phyloP scores from a whole-genome alignment of 306 rosid species.

The Ormosia semicastrata region DNA sequence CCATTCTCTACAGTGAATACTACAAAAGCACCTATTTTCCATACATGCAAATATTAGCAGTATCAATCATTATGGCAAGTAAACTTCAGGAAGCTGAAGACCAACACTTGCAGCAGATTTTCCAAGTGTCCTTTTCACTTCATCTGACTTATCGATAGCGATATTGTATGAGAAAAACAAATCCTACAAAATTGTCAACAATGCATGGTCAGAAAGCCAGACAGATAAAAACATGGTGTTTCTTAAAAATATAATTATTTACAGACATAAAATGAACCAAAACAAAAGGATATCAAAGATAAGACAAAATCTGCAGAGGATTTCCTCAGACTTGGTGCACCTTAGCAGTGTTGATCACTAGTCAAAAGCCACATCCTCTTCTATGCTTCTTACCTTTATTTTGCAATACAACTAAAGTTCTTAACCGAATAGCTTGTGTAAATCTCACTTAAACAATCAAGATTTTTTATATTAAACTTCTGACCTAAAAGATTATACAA shows the following conservation, averaged over 20 bases:
- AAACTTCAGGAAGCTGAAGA: conserved; percentile 80
- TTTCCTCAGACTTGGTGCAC: background rate
- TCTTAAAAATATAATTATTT: background rate
- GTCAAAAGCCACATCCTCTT: background rate
- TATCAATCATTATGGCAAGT: conserved; percentile 46
- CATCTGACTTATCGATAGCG: conserved; percentile 82
- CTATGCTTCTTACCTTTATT: background rate
- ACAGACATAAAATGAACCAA: conserved; percentile 3
- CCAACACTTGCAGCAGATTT: conserved; percentile 96
- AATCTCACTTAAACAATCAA: conserved; percentile 1
- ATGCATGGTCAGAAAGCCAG: background rate
- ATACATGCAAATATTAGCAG: background rate
- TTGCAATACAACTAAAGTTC: background rate
- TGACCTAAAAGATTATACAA: background rate
- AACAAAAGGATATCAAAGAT: background rate
- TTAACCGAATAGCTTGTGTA: background rate
- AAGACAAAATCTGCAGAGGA: background rate
- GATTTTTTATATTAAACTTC: background rate
- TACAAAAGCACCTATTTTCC: background rate
- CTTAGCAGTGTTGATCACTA: background rate
- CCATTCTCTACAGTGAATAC: background rate
- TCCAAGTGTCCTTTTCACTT: conserved; percentile 75
- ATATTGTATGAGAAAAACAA: conserved; percentile 85
- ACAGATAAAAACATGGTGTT: background rate
- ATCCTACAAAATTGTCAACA: conserved; percentile 55